Conservation (phyloP, 2,329 filamentous ascomycete genomes). For the Myriosclerotinia curreyana region DNA sequence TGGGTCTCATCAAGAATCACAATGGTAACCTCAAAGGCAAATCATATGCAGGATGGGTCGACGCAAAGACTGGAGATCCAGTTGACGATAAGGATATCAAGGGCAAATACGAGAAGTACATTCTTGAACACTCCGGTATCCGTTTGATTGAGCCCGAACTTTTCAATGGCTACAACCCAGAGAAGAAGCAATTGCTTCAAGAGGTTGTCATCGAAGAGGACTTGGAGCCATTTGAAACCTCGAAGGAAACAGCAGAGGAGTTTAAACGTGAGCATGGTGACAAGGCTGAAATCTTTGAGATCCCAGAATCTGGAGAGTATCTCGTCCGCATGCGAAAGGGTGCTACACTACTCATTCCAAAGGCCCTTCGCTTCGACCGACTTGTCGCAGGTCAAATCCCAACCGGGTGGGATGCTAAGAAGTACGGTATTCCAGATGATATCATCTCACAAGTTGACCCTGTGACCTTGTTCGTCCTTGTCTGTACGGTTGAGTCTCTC, state of each 20-base stretch:
- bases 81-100: constrained; percentile 99
- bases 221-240: constrained; percentile 92
- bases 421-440: constrained; percentile 94
- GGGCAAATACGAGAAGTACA: constrained; percentile 93
- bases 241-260: constrained; percentile 94
- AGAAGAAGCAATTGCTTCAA: constrained; percentile 97
- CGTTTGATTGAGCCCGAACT: constrained; percentile 96
- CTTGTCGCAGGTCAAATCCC: constrained; percentile 96
- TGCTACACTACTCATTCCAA: constrained; percentile 90
- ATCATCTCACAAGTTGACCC: constrained; percentile 98
- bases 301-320: constrained; percentile 89
- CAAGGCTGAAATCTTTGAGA: constrained; percentile 96
- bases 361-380: constrained; percentile 94
- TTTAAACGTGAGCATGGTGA: constrained; percentile 97
- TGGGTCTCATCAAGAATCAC: constrained; percentile 98
- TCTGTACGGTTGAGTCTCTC: constrained; percentile 88
- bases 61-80: constrained; percentile 88
- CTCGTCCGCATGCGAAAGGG: constrained; percentile 94
- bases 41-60: constrained; percentile 95
- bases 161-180: constrained; percentile 94
- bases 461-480: constrained; percentile 90
- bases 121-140: constrained; percentile 95
- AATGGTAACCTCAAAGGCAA: constrained; percentile 95
- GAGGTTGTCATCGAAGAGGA: constrained; percentile 98
- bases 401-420: constrained; percentile 94